These are phyloP conservation scores for Plasmopara halstedii DNA, from an alignment of 352 stramenopile genomes.

Conservation along the genomic window DNA sequence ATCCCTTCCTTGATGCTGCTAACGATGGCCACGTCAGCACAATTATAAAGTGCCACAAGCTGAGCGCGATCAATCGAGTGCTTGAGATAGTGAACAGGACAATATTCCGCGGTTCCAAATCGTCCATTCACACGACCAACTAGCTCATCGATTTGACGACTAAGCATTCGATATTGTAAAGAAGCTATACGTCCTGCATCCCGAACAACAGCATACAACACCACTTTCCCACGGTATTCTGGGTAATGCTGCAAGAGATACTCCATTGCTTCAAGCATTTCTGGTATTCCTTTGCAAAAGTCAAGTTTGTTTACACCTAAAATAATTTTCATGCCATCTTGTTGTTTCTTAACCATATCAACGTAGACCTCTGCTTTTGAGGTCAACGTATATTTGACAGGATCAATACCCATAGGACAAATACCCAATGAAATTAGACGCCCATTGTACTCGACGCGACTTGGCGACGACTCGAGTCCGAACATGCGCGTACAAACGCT, in stretches of 20 bases:
- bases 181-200: constrained; percentile 57
- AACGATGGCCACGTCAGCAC: constrained; percentile 81
- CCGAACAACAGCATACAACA: constrained; percentile 91
- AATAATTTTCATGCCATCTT: constrained; percentile 72
- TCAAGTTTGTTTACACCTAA: constrained; percentile 72
- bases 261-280: constrained; percentile 87
- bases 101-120: constrained; percentile 85
- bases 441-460: constrained; percentile 81
- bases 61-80: constrained; percentile 80
- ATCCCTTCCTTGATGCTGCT: constrained; percentile 88
- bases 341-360: constrained; percentile 41
- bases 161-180: constrained; percentile 74
- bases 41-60: constrained; percentile 85
- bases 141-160: constrained; percentile 85
- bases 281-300: constrained; percentile 81
- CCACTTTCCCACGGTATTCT: constrained; percentile 89
- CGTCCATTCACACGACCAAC: constrained; percentile 83
- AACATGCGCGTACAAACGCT: constrained; percentile 83
- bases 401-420: constrained; percentile 87
- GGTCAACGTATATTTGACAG: constrained; percentile 70
- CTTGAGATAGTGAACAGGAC: constrained; percentile 84
- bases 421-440: constrained; percentile 82
- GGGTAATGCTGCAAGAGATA: constrained; percentile 84
- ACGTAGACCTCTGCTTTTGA: constrained; percentile 44
- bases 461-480: constrained; percentile 78